phyloP scores from a whole-genome alignment of 306 rosid genomes.

The Potentilla sterilis region DNA sequence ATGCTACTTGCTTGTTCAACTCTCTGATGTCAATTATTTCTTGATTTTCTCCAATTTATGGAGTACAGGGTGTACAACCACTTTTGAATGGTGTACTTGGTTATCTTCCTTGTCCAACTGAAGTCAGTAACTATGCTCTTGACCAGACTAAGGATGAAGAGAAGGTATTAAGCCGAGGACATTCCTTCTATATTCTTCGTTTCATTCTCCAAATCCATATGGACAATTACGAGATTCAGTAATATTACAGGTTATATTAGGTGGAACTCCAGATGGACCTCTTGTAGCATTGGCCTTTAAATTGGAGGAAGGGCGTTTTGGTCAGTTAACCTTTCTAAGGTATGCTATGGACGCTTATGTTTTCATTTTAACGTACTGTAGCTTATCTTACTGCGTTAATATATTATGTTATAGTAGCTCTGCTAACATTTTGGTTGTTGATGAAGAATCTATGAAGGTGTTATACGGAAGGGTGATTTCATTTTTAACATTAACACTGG shows the following conservation, averaged over 20 bases:
- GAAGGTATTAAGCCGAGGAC: constrained; percentile 52
- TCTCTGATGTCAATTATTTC: constrained; percentile 1
- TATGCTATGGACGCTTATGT: constrained; percentile 29
- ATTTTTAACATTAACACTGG: constrained; percentile 83
- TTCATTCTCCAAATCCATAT: constrained; percentile 22
- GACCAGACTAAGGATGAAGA: constrained; percentile 87
- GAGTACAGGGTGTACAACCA: constrained; percentile 88
- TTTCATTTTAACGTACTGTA: background rate
- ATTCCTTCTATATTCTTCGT: constrained; percentile 1
- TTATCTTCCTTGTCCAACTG: constrained; percentile 93
- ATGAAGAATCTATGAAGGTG: constrained; percentile 89
- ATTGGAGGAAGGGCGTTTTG: constrained; percentile 93
- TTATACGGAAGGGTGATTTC: constrained; percentile 90
- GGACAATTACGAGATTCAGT: constrained; percentile 22
- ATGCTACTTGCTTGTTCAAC: constrained; percentile 2
- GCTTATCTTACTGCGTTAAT: constrained; percentile 12
- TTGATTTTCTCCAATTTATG: constrained; percentile 36
- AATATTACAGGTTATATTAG: constrained; percentile 52
- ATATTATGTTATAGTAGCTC: constrained; percentile 4
- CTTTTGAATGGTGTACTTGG: constrained; percentile 83
- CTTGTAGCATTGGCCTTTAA: constrained; percentile 98
- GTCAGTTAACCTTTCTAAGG: constrained; percentile 95
- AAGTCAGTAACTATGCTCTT: constrained; percentile 86
- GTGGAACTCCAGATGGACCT: constrained; percentile 89
- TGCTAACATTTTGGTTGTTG: constrained; percentile 20